Percentiles rank a stretch among this genome's conserved stretches.
Evolutionary conservation across 1,284 basidiomycete genomes (phyloP).

Genomic region (Lentinula novae-zelandiae): DNA sequence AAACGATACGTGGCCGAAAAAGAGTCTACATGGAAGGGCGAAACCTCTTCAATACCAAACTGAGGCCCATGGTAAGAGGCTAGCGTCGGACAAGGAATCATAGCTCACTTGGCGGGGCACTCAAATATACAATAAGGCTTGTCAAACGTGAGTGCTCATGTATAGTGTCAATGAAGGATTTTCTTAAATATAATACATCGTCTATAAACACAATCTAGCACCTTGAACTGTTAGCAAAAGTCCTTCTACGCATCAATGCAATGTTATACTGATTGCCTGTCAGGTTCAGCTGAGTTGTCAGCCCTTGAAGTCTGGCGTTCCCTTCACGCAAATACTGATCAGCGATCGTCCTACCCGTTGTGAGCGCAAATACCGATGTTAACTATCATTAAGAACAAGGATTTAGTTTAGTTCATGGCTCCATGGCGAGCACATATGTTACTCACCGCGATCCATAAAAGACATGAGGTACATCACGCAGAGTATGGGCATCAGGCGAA

Average conservation of each 20-base stretch:
- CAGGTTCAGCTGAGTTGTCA: constrained; percentile 48
- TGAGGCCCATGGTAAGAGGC: constrained; percentile 20
- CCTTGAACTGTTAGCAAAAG: neutral
- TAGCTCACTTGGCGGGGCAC: constrained; percentile 53
- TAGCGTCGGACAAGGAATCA: neutral
- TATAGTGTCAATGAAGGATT: too few relatives aligned
- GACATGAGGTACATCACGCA: constrained; percentile 61
- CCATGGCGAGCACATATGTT: too few relatives aligned
- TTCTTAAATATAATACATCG: constrained; percentile 60
- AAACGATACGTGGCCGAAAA: neutral
- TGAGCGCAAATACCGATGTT: constrained; percentile 47
- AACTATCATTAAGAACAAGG: constrained; percentile 27
- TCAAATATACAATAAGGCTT: constrained; percentile 62
- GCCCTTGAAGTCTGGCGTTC: constrained; percentile 63
- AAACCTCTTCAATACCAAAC: constrained; percentile 46
- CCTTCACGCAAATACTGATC: constrained; percentile 25
- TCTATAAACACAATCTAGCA: constrained; percentile 33
- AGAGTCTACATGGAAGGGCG: constrained; percentile 45
- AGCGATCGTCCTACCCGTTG: neutral
- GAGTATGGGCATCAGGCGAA: constrained; percentile 61
- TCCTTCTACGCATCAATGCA: constrained; percentile 44
- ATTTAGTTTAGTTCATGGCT: too few relatives aligned
- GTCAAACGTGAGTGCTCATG: neutral
- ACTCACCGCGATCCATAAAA: constrained; percentile 60
- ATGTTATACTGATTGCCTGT: constrained; percentile 63